Base-by-base conservation (phyloP, 225 moss, liverwort and hornwort species). In the Asterella californica region DNA sequence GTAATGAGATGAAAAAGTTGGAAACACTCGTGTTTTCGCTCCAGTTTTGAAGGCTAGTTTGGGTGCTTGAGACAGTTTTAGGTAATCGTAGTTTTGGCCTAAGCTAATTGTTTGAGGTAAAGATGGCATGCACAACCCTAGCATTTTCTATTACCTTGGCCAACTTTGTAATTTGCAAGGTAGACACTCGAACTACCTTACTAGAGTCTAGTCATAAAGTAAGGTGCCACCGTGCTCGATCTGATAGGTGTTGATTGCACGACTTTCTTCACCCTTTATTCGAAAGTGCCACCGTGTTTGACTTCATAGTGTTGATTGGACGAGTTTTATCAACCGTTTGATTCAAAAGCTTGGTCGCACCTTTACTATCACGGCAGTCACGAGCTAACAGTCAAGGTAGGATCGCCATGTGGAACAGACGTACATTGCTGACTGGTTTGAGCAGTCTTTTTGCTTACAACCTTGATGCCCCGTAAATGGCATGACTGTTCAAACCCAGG, bases 1-100 rank as follows among this genome's bases (percentile, higher is more conserved):
- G 92, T 96, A 54, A 94, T 96, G 96, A 86, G 92, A 68, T 85
- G 79, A 85, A 30, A 33, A 30, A 27, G 32, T 52, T 6, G 70
- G 69, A 36, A 34, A 47, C 57, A 24, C 38, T 24, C 61, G 49
- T 72, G 75, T 55, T 75, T 75, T 75, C 21, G 59, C 30, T 76
- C 57, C 75, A 76, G 75, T 76, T 76, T 76, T 76, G 75, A 76
- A 76, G 75, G 59, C 36, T 76, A 76, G 75, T 29, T 33, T 34
- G 37, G 32, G 64, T 76, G 50, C 30, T 74, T 30, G 27, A 53
- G 52, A 34, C 74, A 53, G 32, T 6, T 59, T 17, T 37, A 21
- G 37, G 52, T 60, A 6, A 25, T 34, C 24, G 42, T 34, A 22
- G 70, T 45, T n/a, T 70, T 42, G 59, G 57, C 29, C 17, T 34